Conservation (phyloP, 2,329 filamentous ascomycete genomes). For the Cercospora sesami region DNA sequence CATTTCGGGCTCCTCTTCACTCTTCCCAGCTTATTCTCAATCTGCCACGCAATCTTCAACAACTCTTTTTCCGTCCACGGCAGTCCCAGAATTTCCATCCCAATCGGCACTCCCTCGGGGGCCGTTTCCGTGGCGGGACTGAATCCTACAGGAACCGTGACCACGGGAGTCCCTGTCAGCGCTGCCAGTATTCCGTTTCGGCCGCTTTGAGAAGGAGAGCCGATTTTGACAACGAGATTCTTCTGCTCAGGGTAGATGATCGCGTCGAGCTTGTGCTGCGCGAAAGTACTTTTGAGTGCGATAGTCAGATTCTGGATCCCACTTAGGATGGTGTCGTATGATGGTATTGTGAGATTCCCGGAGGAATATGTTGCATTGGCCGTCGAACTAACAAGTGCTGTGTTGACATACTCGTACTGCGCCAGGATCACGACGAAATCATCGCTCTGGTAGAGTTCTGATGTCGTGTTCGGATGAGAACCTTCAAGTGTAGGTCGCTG, state of each 20-base stretch:
- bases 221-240: slow-evolving; percentile 62
- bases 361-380: slow-evolving; percentile 38
- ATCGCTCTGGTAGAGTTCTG: slow-evolving; percentile 52
- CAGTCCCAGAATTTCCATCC: slow-evolving; percentile 63
- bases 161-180: slow-evolving; percentile 55
- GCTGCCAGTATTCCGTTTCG: slow-evolving; percentile 60
- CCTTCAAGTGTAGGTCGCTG: slow-evolving; percentile 47
- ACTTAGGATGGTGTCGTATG: slow-evolving; percentile 50
- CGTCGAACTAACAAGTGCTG: slow-evolving; percentile 54
- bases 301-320: slow-evolving; percentile 56
- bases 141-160: slow-evolving; percentile 57
- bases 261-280: slow-evolving; percentile 53
- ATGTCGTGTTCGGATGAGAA: slow-evolving; percentile 48
- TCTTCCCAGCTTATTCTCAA: slow-evolving; percentile 49
- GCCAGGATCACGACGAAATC: slow-evolving; percentile 61
- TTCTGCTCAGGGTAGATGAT: slow-evolving; percentile 66
- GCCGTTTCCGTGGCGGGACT: slow-evolving; percentile 52
- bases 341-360: not conserved
- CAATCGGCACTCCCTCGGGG: slow-evolving; percentile 60
- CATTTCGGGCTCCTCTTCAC: slow-evolving; percentile 52
- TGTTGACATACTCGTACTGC: slow-evolving; percentile 58
- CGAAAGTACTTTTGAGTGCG: slow-evolving; percentile 54
- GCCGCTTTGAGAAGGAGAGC: slow-evolving; percentile 58
- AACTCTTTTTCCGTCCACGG: slow-evolving; percentile 58
- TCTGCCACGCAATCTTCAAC: slow-evolving; percentile 54